Percentiles rank a stretch among this genome's conserved stretches.
Conservation (phyloP, 805 yeast genomes). For the Saccharomyces kudriavzevii region DNA sequence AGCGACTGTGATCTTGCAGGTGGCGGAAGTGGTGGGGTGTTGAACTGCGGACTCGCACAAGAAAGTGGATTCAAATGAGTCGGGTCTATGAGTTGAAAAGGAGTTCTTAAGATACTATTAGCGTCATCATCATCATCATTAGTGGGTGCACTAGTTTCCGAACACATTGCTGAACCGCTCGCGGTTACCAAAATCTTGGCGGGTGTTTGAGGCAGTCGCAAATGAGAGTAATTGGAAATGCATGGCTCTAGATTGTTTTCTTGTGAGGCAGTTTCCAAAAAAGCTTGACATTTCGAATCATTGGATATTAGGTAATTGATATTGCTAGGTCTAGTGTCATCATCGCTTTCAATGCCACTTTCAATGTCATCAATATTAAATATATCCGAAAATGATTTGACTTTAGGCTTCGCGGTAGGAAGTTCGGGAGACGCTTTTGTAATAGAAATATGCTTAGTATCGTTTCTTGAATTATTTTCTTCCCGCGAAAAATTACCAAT, state of each 20-base stretch:
- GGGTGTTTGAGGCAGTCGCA: background rate
- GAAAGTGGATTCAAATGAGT: background rate
- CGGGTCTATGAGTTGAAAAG: background rate
- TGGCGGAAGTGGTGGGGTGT: slow-evolving; percentile 12
- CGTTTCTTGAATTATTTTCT: background rate
- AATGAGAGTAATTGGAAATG: background rate
- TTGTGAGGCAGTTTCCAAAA: background rate
- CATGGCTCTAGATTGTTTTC: background rate
- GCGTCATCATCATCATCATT: background rate
- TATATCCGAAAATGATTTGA: slow-evolving; percentile 13
- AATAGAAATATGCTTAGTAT: background rate
- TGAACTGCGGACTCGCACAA: background rate
- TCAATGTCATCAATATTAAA: slow-evolving; percentile 11
- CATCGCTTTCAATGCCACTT: slow-evolving; percentile 1
- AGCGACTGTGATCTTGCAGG: slow-evolving; percentile 24
- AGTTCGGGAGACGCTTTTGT: background rate
- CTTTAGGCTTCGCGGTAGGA: background rate
- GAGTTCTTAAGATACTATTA: background rate
- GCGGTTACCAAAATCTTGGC: background rate
- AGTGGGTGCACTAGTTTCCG: background rate
- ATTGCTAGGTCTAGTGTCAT: background rate
- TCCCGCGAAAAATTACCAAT: background rate
- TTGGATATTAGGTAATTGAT: background rate
- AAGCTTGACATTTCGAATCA: background rate
- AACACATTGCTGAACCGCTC: background rate